A percentile compares a stretch with the other conserved stretches of the same genome.
Evolutionary conservation across 1,284 basidiomycete species (phyloP).

Genomic region (Trametes polyzona): DNA sequence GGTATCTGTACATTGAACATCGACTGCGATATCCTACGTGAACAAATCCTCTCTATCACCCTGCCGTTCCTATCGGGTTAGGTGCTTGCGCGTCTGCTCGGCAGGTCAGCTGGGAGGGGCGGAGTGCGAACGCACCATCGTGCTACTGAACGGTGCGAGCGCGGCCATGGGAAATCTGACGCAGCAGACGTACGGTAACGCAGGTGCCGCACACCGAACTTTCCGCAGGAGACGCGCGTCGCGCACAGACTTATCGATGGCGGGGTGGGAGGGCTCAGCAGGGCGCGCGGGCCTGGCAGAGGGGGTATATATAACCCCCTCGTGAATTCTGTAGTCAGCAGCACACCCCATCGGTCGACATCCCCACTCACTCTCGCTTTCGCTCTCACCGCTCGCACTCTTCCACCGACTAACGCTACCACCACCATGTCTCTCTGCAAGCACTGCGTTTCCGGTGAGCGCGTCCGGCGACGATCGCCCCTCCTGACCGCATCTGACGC

Average conservation of each 20-base stretch:
- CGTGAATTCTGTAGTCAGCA: too few species aligned
- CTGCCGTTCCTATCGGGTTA: too few species aligned
- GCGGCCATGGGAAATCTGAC: slow-evolving; percentile 14
- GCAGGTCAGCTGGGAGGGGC: too few species aligned
- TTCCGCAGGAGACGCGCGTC: neutral
- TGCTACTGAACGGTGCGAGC: too few species aligned
- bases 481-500: neutral
- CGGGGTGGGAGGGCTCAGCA: neutral
- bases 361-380: neutral
- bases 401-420: neutral
- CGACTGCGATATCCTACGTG: too few species aligned
- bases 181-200: neutral
- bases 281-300: neutral
- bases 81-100: too few species aligned
- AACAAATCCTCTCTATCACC: too few species aligned
- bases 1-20: too few species aligned
- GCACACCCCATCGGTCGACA: neutral
- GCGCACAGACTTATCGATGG: slow-evolving; percentile 1
- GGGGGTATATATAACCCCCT: slow-evolving; percentile 6
- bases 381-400: neutral
- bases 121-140: too few species aligned
- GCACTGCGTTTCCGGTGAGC: slow-evolving; percentile 26
- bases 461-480: neutral
- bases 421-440: slow-evolving; percentile 31
- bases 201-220: too few species aligned